Evolutionary conservation across 2,329 filamentous ascomycete genomes (phyloP), one percentile per base, ranked within the genome.

Genomic region (Pleoardoris graminearum): DNA sequence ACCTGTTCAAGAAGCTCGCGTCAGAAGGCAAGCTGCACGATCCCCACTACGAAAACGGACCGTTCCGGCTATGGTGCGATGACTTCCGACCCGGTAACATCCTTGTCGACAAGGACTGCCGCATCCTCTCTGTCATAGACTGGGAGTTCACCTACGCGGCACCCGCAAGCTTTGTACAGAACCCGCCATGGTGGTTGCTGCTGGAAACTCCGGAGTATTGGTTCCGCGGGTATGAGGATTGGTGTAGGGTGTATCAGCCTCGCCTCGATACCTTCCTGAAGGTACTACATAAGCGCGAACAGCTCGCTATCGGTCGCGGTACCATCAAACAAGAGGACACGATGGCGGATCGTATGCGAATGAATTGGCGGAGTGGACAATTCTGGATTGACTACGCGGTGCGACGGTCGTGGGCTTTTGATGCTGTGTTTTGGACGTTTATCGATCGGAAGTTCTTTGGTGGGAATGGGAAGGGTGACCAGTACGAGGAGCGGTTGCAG

Each of bases 81-180:
- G 73, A 76, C 50, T 29, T 77, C 19, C 66, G 63, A 17, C 67
- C 69, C 1, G 25, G 60, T 3, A 76, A 77, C 50, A 73, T 77
- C 52, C 67, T 76, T 16, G 54, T 69, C 16, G 61, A 78, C 39
- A 65, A 66, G 4, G 72, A 65, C 10, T 57, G 68, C 1, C 48
- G 50, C 7, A 71, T 76, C 29, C 70, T 62, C 1, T 72, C 70
- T 0, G 55, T 75, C 14, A 50, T 77, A 41, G 74, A 77, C 48
- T 62, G 70, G 36, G 73, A 76, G 54, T 77, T 74, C 36, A 73
- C 71, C 22, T 75, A 78, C 50, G 61, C 60, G 38, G 70, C 74
- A 62, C 74, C 74, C 0, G 61, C 66, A 1, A 67, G 75, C 49
- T 76, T 71, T 52, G 33, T 63, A 1, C 67, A 66, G 36, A 68